Percentiles rank a stretch among this genome's conserved stretches.
These are phyloP conservation scores for Venturia oleaginea DNA, from an alignment of 2,329 filamentous ascomycete genomes.

Conservation along the genomic window DNA sequence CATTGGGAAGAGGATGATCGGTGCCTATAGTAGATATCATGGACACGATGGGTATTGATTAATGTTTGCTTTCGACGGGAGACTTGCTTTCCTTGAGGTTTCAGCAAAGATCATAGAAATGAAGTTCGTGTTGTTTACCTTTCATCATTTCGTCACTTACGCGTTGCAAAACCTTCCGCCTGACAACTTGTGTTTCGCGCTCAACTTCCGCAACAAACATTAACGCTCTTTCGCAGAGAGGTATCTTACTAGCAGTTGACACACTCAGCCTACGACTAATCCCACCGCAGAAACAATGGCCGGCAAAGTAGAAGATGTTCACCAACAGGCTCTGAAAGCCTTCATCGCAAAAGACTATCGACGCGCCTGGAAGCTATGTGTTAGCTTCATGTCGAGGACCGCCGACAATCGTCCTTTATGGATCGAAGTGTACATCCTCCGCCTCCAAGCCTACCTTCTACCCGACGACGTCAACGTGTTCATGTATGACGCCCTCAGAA, in stretches of 20 bases:
- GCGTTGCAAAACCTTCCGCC: background rate
- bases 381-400: background rate
- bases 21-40: background rate
- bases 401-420: background rate
- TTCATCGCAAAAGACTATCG: background rate
- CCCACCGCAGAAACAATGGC: background rate
- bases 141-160: background rate
- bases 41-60: background rate
- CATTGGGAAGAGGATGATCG: background rate
- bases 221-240: background rate
- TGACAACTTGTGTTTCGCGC: background rate
- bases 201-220: background rate
- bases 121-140: background rate
- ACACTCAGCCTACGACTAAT: background rate
- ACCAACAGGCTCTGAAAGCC: background rate
- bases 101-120: background rate
- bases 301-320: background rate
- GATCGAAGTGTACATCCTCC: constrained; percentile 1
- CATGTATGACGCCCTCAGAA: background rate
- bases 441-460: background rate
- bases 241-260: background rate
- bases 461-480: background rate
- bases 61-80: background rate
- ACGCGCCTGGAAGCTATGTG: background rate
- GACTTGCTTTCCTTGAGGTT: background rate